Evolutionary conservation across 495 filamentous ascomycete genomes (phyloP), one percentile per base, ranked within the genome.

Genomic region (Glutinoglossum americanum): DNA sequence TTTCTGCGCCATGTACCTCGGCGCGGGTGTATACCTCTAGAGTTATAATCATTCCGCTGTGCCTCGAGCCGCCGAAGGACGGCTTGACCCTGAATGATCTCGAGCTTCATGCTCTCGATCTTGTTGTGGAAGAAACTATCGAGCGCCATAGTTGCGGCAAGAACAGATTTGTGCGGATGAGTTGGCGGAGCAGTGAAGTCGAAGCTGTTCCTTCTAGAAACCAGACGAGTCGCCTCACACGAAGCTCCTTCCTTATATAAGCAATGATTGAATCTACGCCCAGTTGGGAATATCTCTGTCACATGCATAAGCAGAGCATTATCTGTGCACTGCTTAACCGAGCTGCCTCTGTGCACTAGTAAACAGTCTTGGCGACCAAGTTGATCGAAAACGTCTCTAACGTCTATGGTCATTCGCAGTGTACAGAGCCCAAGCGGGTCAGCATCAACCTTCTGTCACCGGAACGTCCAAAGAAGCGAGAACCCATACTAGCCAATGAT

Each of bases 111-210:
- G 69, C 83, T 81, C 84, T 99, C 92, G 71, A 99, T 95, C 78
- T 99, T 99, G 73, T 97, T 96, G 75, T 88, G 85, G 70, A 90
- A 99, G 72, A 94, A 99, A 71, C 84, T 94, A 72, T 97, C 92
- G 72, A 99, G 84, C 77, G 90, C 88, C 92, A 98, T 98, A 10
- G 19, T 23, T 45, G n/a, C 9, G 13, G 17, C 5, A 6, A 23
- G 41, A n/a, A 10, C 17, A 10, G n/a, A 4, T 21, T 1, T 45
- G 17, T 5, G 41, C 19, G 19, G 41, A 21, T 45, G 41, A 45
- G 3, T 21, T 23, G n/a, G 41, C 9, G n/a, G 41, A 1, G 41
- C n/a, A 4, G 41, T 10, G 19, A 21, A 21, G 41, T 45, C 17
- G 4, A 21, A 1, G 17, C 41, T 13, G 41, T 5, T 7, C 19